A percentile compares a stretch with the other conserved stretches of the same genome.
phyloP scores from a whole-genome alignment of 1,284 basidiomycete genomes.

The Sporisorium graminicola region DNA sequence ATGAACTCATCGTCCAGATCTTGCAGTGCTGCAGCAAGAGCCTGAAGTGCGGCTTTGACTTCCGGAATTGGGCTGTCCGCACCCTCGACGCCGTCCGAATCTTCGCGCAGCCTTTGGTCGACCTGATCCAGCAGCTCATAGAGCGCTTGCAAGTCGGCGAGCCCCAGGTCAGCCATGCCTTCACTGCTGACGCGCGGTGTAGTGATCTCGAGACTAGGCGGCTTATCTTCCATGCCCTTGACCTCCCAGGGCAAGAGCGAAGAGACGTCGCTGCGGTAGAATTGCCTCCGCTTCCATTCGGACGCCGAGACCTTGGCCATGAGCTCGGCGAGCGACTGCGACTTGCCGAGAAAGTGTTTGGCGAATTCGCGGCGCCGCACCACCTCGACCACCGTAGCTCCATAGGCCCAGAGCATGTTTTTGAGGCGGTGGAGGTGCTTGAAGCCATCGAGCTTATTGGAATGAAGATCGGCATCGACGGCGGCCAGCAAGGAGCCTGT shows the following conservation, averaged over 20 bases:
- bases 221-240: conserved; percentile 57
- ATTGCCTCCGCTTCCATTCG: conserved; percentile 57
- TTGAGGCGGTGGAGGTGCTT: conserved; percentile 89
- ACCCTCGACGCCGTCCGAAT: conserved; percentile 8
- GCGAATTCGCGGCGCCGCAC: conserved; percentile 87
- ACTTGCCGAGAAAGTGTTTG: conserved; percentile 55
- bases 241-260: conserved; percentile 62
- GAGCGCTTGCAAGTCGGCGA: conserved; percentile 53
- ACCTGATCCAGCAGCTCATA: conserved; percentile 55
- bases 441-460: conserved; percentile 77
- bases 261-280: conserved; percentile 51
- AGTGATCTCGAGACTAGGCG: conserved; percentile 64
- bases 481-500: conserved; percentile 53
- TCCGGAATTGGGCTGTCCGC: conserved; percentile 49
- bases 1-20: conserved; percentile 59
- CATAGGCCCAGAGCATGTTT: conserved; percentile 91
- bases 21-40: conserved; percentile 51
- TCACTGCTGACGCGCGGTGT: conserved; percentile 48
- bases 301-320: conserved; percentile 63
- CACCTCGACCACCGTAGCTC: conserved; percentile 89
- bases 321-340: conserved; percentile 65
- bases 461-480: conserved; percentile 56
- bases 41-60: conserved; percentile 48
- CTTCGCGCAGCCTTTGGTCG: conserved; percentile 39
- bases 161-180: conserved; percentile 43